Evolutionary conservation across 2,329 filamentous ascomycete species (phyloP), one percentile per base, ranked within the genome.

Genomic region (Cordyceps javanica): DNA sequence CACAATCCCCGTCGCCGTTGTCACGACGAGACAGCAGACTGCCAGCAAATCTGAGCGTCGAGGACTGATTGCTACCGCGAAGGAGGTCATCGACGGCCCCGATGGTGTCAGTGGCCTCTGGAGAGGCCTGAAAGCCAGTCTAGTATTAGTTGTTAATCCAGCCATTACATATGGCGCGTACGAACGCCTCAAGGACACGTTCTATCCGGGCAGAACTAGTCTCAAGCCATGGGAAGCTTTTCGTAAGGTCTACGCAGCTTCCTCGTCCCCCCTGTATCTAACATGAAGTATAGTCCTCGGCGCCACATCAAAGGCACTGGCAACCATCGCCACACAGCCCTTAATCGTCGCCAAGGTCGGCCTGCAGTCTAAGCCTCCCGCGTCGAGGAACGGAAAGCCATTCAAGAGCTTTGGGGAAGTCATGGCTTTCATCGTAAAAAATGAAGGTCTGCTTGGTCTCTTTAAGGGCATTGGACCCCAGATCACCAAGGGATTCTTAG

Each of bases 381-480:
- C 91, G 60, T 81, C 84, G 23, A 85, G 92, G 54, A 82, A 91
- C 61, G 93, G 92, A 61, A 95, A 93, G 75, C 91, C 90, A 0
- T 99, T 99, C 77, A 92, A 91, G 72, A 89, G 86, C 62, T 99
- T 99, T 65, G 75, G 88, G 53, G 94, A 99, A 71, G 94, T 99
- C 30, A 96, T 99, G 91, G 80, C 80, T 61, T 97, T 95, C 71
- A 97, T 99, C 64, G 75, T 97, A 57, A 79, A 96, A 67, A 86
- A 96, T 61, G 94, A 99, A 70, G 94, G 94, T 3, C 70, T 82
- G 1, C 67, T 87, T 13, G 88, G 88, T n/a, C 79, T 99, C 1
- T 99, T 97, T 79, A 99, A 99, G 77, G 94, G 94, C 42, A 96
- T 99, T 64, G 91, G 85, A 0, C 94, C 94, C 3, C 94, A 99